Percentiles rank a stretch among this genome's conserved stretches.
phyloP scores from a whole-genome alignment of 1,284 basidiomycete species.

The Phlebopus sp. region DNA sequence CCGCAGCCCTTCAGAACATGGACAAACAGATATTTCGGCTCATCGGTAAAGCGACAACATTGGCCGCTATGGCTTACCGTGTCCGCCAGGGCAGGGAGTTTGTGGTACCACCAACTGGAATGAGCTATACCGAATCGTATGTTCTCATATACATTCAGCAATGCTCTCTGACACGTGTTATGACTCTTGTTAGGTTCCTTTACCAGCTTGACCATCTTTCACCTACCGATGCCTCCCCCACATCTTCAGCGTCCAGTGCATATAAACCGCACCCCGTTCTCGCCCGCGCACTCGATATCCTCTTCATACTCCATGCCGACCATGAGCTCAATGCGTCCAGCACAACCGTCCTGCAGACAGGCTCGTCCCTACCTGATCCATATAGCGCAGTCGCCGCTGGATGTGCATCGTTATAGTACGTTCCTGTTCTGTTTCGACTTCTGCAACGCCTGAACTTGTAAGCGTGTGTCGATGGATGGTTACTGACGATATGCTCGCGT shows the following conservation, averaged over 20 bases:
- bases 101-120: slow-evolving; percentile 77
- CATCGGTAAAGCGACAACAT: slow-evolving; percentile 83
- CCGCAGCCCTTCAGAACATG: slow-evolving; percentile 67
- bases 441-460: neutral
- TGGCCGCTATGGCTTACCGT: slow-evolving; percentile 91
- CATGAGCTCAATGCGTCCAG: slow-evolving; percentile 85
- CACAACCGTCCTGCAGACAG: slow-evolving; percentile 82
- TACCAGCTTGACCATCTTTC: slow-evolving; percentile 82
- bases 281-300: slow-evolving; percentile 78
- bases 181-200: slow-evolving; percentile 55
- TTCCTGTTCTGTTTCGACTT: slow-evolving; percentile 10
- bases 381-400: slow-evolving; percentile 85
- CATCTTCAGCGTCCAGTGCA: slow-evolving; percentile 44
- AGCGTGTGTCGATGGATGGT: neutral
- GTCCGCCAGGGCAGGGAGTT: slow-evolving; percentile 85
- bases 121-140: slow-evolving; percentile 81
- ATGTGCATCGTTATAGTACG: slow-evolving; percentile 80
- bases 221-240: slow-evolving; percentile 28
- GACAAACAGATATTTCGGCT: slow-evolving; percentile 88
- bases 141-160: slow-evolving; percentile 26
- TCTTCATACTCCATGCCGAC: slow-evolving; percentile 87
- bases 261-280: slow-evolving; percentile 81
- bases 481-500: neutral
- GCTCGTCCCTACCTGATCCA: slow-evolving; percentile 84
- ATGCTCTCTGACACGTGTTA: neutral